Base-by-base conservation (phyloP, 441 rosid genomes). In the Capsella rubella region DNA sequence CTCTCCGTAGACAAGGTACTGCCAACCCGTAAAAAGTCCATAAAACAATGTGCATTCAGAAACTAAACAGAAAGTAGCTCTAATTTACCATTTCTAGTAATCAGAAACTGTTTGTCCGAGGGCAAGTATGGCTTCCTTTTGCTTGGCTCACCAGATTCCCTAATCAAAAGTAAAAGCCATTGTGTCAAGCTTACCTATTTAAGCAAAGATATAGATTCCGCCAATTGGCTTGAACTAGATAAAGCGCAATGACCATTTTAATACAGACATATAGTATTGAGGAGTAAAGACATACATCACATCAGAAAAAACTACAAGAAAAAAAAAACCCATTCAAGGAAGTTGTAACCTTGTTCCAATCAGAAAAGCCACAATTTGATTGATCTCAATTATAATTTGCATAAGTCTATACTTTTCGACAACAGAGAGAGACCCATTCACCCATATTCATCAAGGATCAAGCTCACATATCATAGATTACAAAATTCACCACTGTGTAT, bases 81-180 rank as follows among this genome's bases (percentile, higher is more conserved):
- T 18, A 25, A 49, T 16, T 77, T 83, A 95, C 99, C 99, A 61
- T 91, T 95, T 79, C 99, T 85, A 78, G 99, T 93, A 52, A 91
- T 93, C 82, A 95, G 80, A 75, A 90, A 95, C 83, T 95, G 99
- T 75, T 93, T 95, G 13, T 93, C 96, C 1, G 82, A 43, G 4
- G 99, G 97, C 49, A 95, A 84, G 79, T 89, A 93, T 8, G 97
- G 54, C 86, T 90, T 93, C 82, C 97, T 87, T 88, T 87, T 91
- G 90, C 84, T 85, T 52, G 98, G 91, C 46, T 95, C 98, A 8
- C 99, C 99, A 3, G 94, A 90, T 79, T 95, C 99, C 99, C 98
- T 93, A 67, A 37, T 37, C 5, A 35, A 35, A 34, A 53, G 49
- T 8, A 71, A 52, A 66, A 34, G 7, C 46, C 25, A 70, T 63